Percentiles rank a stretch among this genome's conserved stretches.
Evolutionary conservation across 257 asterid species (phyloP).

Genomic region (Pogostemon cablin): DNA sequence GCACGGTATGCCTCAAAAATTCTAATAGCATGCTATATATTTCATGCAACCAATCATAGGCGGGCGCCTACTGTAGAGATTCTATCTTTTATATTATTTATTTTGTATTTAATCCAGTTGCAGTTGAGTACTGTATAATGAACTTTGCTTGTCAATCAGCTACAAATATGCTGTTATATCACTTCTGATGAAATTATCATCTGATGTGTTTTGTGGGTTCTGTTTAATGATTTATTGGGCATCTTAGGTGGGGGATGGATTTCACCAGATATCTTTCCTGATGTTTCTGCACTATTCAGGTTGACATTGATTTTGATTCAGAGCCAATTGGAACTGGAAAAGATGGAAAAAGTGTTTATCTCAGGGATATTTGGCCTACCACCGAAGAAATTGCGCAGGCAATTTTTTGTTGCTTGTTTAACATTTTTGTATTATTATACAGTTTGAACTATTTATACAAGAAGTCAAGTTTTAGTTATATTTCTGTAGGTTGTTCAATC

Average conservation of each 20-base stretch:
- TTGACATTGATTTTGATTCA: slow-evolving; percentile 86
- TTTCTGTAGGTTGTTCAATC: slow-evolving; percentile 80
- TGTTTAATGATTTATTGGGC: slow-evolving; percentile 10
- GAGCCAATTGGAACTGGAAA: slow-evolving; percentile 92
- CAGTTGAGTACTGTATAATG: background rate
- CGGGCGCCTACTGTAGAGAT: background rate
- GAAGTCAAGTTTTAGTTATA: slow-evolving; percentile 11
- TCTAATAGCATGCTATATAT: background rate
- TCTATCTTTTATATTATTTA: background rate
- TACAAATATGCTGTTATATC: slow-evolving; percentile 7
- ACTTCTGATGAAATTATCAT: slow-evolving; percentile 16
- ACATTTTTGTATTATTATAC: background rate
- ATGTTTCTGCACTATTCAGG: slow-evolving; percentile 47
- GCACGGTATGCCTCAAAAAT: slow-evolving; percentile 63
- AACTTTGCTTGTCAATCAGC: background rate
- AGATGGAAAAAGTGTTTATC: slow-evolving; percentile 74
- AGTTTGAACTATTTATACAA: background rate
- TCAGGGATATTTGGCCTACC: slow-evolving; percentile 88
- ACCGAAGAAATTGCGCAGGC: slow-evolving; percentile 91
- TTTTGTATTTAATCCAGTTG: background rate
- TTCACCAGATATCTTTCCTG: slow-evolving; percentile 1
- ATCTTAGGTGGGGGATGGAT: slow-evolving; percentile 9
- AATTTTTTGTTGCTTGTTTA: slow-evolving; percentile 9
- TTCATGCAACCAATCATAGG: background rate
- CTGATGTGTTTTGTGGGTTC: background rate